Evolutionary conservation across 2,329 filamentous ascomycete genomes (phyloP), one percentile per base, ranked within the genome.

Genomic region (Domatiomyces globalis): DNA sequence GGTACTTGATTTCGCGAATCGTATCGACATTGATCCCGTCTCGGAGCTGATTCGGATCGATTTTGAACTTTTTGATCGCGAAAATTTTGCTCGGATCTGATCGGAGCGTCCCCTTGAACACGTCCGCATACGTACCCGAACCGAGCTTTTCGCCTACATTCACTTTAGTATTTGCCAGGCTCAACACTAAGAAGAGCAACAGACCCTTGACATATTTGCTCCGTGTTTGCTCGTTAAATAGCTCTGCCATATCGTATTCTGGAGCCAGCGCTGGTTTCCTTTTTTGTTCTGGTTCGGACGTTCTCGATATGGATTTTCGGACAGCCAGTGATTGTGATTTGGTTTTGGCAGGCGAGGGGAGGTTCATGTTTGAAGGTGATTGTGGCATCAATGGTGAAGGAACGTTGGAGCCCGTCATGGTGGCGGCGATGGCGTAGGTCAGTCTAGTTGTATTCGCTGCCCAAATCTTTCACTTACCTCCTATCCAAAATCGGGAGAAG

Each of bases 71-170:
- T 55, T 73, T 73, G 49, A 76, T 76, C 44, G 92, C 92, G 56
- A 98, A 86, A 50, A 85, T 78, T 43, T 80, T 77, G 33, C 76
- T 75, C 5, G 87, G 84, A 61, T 92, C 81, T 53, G 71, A 66
- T 56, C 82, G 79, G 45, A 92, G 77, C 68, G 90, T 85, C 49
- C 89, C 92, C 49, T 89, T 80, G 73, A 88, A 95, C 63, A 98
- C 92, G 63, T 94, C 83, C 65, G 92, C 92, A 67, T 98, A 98
- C 57, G 92, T 96, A 72, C 92, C 92, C 69, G 94, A 87, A 67
- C 92, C 92, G 54, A 98, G 80, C 65, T 92, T 92, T 66, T 85
- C 88, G 63, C 87, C 86, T 87, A 59, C 9, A 19, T 27, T 15
- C 25, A 49, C 7, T 20, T 33, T 33, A 25, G 19, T 45, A 53